Evolutionary conservation across 1,139 yeast species (phyloP).

Genomic region (Geotrichum reessii): DNA sequence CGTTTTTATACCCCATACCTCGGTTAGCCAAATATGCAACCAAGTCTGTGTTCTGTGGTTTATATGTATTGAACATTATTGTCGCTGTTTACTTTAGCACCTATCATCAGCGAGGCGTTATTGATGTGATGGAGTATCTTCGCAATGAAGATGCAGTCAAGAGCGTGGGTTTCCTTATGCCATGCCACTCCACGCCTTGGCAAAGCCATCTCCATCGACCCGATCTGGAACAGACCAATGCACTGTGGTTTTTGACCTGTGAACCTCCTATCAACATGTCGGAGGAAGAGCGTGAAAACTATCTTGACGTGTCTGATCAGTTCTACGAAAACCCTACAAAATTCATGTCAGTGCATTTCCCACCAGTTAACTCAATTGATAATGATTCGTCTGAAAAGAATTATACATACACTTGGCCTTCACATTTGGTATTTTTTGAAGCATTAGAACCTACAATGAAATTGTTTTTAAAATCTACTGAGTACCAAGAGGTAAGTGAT

Average conservation of each 20-base stretch:
- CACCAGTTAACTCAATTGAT: conserved; percentile 25
- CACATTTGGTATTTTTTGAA: conserved; percentile 66
- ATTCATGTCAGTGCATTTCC: conserved; percentile 48
- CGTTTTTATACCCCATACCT: conserved; percentile 7
- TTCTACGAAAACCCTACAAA: conserved; percentile 61
- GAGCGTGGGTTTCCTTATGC: conserved; percentile 76
- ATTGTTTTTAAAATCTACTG: conserved; percentile 38
- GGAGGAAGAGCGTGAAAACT: conserved; percentile 38
- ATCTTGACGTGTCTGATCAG: conserved; percentile 81
- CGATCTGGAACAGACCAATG: conserved; percentile 33
- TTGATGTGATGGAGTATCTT: conserved; percentile 56
- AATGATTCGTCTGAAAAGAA: conserved; percentile 20
- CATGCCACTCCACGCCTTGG: conserved; percentile 98
- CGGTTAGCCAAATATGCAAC: conserved; percentile 22
- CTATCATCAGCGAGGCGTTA: conserved; percentile 79
- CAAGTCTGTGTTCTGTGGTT: conserved; percentile 19
- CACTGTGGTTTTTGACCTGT: conserved; percentile 78
- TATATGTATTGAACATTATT: conserved; percentile 41
- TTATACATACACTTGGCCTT: conserved; percentile 57
- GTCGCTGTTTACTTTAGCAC: conserved; percentile 52
- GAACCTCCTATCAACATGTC: conserved; percentile 66
- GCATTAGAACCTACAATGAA: conserved; percentile 47
- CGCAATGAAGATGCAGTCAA: conserved; percentile 34
- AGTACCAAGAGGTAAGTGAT: conserved; percentile 43
- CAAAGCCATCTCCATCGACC: conserved; percentile 71